phyloP scores from a whole-genome alignment of 83 land plant genomes.

The Isoetes engelmannii region DNA sequence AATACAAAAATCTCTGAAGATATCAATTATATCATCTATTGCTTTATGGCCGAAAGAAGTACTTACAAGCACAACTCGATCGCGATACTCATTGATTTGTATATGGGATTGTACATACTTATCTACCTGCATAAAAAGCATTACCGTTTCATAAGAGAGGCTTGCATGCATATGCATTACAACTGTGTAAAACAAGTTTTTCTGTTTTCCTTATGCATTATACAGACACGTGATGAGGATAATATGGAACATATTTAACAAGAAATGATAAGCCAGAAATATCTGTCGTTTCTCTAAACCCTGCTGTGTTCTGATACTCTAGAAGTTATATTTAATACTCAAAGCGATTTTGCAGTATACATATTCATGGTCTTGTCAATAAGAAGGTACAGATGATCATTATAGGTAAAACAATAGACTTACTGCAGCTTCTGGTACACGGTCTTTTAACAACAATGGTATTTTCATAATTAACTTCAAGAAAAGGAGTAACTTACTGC shows the following conservation, averaged over 20 bases:
- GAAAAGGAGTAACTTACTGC: constrained; percentile 51
- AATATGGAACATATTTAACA: too few relatives aligned
- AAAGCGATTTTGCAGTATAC: too few relatives aligned
- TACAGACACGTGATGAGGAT: too few relatives aligned
- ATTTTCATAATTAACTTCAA: not conserved
- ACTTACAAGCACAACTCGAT: constrained; percentile 75
- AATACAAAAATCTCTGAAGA: not conserved
- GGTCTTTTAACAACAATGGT: not conserved
- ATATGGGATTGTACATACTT: constrained; percentile 95
- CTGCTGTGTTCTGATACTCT: too few relatives aligned
- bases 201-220: too few relatives aligned
- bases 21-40: not conserved
- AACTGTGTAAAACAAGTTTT: too few relatives aligned
- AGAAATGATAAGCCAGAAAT: too few relatives aligned
- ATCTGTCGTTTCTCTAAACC: too few relatives aligned
- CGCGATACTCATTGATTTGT: constrained; percentile 91
- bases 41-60: not conserved
- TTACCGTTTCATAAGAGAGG: too few relatives aligned
- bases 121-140: constrained; percentile 48
- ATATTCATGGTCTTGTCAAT: not conserved
- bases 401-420: not conserved
- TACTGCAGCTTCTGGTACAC: too few relatives aligned
- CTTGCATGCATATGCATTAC: too few relatives aligned
- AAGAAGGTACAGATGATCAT: not conserved
- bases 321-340: too few relatives aligned